These are phyloP conservation scores for Poteriospumella lacustris DNA, from an alignment of 108 stramenopile genomes.

Conservation along the genomic window DNA sequence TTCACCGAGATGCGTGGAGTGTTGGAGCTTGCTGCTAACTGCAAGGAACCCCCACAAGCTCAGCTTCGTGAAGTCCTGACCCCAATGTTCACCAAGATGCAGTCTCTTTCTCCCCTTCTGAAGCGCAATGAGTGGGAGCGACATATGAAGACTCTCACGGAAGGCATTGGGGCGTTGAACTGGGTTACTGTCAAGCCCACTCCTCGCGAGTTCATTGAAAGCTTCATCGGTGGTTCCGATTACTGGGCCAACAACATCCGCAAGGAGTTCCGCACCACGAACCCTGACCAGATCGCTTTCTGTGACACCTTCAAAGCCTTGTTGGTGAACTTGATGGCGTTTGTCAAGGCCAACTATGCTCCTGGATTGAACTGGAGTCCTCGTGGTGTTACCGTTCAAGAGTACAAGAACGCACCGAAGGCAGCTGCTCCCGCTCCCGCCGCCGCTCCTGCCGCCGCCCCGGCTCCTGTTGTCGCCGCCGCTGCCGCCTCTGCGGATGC, in stretches of 20 bases:
- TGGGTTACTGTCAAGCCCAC: conserved; percentile 41
- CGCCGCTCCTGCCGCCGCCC: conserved; percentile 41
- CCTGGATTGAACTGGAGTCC: conserved; percentile 82
- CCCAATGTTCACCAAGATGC: conserved; percentile 24
- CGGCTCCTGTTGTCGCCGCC: conserved; percentile 17
- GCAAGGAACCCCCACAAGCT: conserved; percentile 47
- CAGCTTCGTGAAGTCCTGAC: conserved; percentile 25
- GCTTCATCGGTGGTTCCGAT: conserved; percentile 68
- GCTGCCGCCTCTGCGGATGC: conserved; percentile 55
- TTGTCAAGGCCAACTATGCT: conserved; percentile 81
- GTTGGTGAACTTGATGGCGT: conserved; percentile 63
- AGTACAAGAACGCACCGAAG: conserved; percentile 57
- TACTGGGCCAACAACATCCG: conserved; percentile 92
- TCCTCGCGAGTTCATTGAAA: conserved; percentile 46
- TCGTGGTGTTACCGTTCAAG: conserved; percentile 64
- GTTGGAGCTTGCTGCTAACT: conserved; percentile 35
- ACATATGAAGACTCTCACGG: conserved; percentile 41
- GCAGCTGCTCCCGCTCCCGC: conserved; percentile 37
- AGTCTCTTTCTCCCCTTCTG: conserved; percentile 28
- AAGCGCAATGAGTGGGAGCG: conserved; percentile 43
- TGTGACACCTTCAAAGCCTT: conserved; percentile 78
- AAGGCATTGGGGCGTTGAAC: conserved; percentile 39
- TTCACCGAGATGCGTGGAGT: conserved; percentile 47
- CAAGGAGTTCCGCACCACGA: conserved; percentile 78
- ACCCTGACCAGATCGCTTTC: conserved; percentile 70